These are phyloP conservation scores for Apiosordaria backusii DNA, from an alignment of 495 filamentous ascomycete genomes.

Conservation along the genomic window DNA sequence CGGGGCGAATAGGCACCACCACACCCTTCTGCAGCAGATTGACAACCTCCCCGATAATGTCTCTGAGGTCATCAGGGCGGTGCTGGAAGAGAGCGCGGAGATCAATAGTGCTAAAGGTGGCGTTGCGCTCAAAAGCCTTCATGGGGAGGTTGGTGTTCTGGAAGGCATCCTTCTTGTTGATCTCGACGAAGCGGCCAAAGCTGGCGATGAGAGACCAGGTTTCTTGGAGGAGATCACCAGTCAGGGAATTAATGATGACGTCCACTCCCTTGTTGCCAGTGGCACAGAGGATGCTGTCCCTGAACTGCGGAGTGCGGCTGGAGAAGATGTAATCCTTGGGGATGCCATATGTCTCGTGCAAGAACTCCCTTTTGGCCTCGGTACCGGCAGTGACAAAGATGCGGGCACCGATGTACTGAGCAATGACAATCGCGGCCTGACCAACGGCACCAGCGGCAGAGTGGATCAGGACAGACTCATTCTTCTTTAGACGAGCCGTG, in stretches of 20 bases:
- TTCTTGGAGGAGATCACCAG: not conserved
- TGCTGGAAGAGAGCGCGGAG: not conserved
- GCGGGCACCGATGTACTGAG: conserved; percentile 47
- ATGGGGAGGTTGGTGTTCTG: conserved; percentile 1
- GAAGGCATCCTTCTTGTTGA: not conserved
- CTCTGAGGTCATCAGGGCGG: not conserved
- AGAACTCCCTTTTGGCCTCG: conserved; percentile 43
- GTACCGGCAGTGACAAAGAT: conserved; percentile 45
- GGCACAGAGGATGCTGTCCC: conserved; percentile 2
- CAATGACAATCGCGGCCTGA: conserved; percentile 51
- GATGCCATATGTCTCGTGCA: conserved; percentile 45
- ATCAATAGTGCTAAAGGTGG: conserved; percentile 3
- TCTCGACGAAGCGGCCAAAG: conserved; percentile 4
- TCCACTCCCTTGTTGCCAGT: not conserved
- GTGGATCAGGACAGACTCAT: conserved; percentile 54
- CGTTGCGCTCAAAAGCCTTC: conserved; percentile 2
- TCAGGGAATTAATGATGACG: not conserved
- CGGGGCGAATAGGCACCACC: not conserved
- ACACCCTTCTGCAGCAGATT: not conserved
- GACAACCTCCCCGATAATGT: not conserved
- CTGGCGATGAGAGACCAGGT: not conserved
- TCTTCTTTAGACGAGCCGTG: conserved; percentile 34
- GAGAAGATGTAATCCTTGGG: conserved; percentile 50
- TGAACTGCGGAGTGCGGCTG: conserved; percentile 32
- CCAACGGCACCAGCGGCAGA: conserved; percentile 48